phyloP scores from a whole-genome alignment of 2,329 filamentous ascomycete species.

The Tetracladium maxilliforme region DNA sequence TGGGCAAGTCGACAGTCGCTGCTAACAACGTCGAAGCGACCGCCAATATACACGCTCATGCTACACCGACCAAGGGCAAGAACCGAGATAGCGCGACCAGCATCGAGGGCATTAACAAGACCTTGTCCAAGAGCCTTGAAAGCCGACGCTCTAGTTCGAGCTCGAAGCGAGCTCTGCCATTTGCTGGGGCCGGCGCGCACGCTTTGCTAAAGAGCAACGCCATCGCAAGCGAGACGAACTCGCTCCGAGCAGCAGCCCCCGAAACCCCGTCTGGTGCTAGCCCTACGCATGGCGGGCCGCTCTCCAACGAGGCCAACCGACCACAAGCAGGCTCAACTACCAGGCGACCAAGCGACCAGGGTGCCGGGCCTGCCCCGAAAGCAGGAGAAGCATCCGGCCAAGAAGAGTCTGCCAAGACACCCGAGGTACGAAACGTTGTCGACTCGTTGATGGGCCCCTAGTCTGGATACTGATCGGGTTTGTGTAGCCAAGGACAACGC shows the following conservation, averaged over 20 bases:
- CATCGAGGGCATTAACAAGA: constrained; percentile 60
- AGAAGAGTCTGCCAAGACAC: too few species aligned
- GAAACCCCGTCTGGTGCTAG: not conserved
- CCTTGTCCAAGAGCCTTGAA: constrained; percentile 75
- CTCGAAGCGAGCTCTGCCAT: constrained; percentile 64
- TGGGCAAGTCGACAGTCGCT: constrained; percentile 84
- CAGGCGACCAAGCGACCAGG: too few species aligned
- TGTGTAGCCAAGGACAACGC: too few species aligned
- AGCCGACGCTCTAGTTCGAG: constrained; percentile 78
- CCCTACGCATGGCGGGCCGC: not conserved
- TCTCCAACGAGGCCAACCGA: constrained; percentile 3
- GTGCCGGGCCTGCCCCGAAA: too few species aligned
- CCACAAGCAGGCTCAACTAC: constrained; percentile 2
- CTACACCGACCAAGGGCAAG: too few species aligned
- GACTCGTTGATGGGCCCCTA: too few species aligned
- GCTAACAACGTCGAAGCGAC: constrained; percentile 76
- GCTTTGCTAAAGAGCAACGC: too few species aligned
- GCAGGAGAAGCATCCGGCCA: too few species aligned
- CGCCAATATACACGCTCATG: constrained; percentile 49
- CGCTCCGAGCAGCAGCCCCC: constrained; percentile 1
- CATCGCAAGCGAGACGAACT: constrained; percentile 7
- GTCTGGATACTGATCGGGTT: too few species aligned
- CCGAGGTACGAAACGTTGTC: too few species aligned
- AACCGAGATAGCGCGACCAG: constrained; percentile 15
- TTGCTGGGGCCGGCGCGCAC: too few species aligned